These are phyloP conservation scores for Laburnicola sp. DNA, from an alignment of 2,329 filamentous ascomycete species.

Conservation along the genomic window DNA sequence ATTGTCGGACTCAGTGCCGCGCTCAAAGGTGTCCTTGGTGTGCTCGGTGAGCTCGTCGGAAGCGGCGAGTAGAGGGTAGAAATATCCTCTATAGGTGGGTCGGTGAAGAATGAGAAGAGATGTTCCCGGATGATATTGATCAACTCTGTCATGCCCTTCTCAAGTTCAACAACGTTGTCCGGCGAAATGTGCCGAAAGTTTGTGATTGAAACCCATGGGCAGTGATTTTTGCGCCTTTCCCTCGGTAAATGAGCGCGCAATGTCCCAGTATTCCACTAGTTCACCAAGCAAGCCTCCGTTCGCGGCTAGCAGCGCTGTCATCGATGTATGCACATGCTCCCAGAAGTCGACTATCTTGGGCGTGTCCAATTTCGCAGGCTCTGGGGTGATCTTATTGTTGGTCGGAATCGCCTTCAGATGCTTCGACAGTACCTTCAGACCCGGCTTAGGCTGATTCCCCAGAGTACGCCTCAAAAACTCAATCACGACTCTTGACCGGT, in stretches of 20 bases:
- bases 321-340: conserved; percentile 80
- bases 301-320: conserved; percentile 72
- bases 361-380: conserved; percentile 69
- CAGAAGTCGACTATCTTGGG: conserved; percentile 84
- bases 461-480: conserved; percentile 85
- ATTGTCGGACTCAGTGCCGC: conserved; percentile 62
- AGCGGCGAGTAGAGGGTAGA: conserved; percentile 83
- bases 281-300: conserved; percentile 82
- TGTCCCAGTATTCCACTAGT: conserved; percentile 92
- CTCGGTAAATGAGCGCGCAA: conserved; percentile 83
- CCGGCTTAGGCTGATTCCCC: conserved; percentile 72
- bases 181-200: conserved; percentile 73
- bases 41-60: conserved; percentile 64
- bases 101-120: conserved; percentile 79
- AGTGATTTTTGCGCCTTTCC: conserved; percentile 80
- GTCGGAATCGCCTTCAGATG: conserved; percentile 75
- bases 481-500: conserved; percentile 88
- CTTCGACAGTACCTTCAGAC: conserved; percentile 67
- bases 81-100: conserved; percentile 87
- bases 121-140: conserved; percentile 80
- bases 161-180: conserved; percentile 70
- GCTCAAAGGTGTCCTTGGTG: conserved; percentile 61
- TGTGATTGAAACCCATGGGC: conserved; percentile 80
- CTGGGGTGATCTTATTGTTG: conserved; percentile 60
- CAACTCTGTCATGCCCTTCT: conserved; percentile 79